Evolutionary conservation across 1,139 yeast species (phyloP).

Genomic region (Candida albicans): DNA sequence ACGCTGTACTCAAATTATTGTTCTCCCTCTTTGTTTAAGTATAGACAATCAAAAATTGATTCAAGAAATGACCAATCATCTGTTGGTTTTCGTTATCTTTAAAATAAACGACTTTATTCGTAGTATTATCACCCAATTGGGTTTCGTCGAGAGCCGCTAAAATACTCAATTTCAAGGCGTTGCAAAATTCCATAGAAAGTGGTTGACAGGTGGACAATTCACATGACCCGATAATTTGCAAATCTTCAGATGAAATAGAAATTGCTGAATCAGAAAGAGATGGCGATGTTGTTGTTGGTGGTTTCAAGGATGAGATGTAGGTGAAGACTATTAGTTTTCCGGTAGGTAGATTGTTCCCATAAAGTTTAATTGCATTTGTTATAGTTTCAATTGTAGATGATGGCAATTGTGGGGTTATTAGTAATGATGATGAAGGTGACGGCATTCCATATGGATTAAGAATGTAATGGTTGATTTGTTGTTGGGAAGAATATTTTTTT

Average conservation of each 20-base stretch:
- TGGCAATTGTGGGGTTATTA: not conserved
- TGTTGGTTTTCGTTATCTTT: not conserved
- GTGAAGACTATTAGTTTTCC: not conserved
- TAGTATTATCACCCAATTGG: not conserved
- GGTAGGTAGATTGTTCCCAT: not conserved
- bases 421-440: not conserved
- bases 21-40: not conserved
- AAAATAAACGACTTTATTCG: constrained; percentile 1
- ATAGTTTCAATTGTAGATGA: not conserved
- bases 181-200: not conserved
- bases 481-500: not conserved
- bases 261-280: not conserved
- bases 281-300: constrained; percentile 1
- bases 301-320: not conserved
- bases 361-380: not conserved
- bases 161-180: not conserved
- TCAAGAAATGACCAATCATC: constrained; percentile 4
- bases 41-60: constrained; percentile 1
- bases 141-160: not conserved
- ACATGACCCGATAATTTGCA: constrained; percentile 1
- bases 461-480: not conserved
- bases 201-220: constrained; percentile 4
- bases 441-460: not conserved
- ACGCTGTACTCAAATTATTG: too few species aligned
- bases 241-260: not conserved